Percentiles rank a stretch among this genome's conserved stretches.
phyloP scores from a whole-genome alignment of 78 protist species.

The Dictyostelium firmibasis region DNA sequence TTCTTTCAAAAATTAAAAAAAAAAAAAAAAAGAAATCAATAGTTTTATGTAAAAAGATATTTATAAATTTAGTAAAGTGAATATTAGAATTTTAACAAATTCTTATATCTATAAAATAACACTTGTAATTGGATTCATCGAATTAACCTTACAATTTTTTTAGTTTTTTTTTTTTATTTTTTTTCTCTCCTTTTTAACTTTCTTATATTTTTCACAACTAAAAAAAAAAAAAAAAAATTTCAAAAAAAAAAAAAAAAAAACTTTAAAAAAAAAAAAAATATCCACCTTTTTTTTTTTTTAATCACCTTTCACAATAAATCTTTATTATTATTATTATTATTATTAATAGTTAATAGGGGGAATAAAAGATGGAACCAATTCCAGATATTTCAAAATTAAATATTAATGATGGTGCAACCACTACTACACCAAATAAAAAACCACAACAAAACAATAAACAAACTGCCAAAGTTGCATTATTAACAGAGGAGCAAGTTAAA shows the following conservation, averaged over 20 bases:
- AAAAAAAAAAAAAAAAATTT: not conserved
- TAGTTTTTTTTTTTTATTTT: not conserved
- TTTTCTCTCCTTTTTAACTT: no score
- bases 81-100: not conserved
- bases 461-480: not conserved
- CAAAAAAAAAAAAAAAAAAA: not conserved
- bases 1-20: no score
- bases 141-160: not conserved
- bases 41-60: not conserved
- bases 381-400: constrained; percentile 9
- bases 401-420: not conserved
- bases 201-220: not conserved
- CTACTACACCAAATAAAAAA: not conserved
- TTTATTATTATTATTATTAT: not conserved
- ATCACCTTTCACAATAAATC: no score
- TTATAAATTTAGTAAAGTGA: not conserved
- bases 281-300: not conserved
- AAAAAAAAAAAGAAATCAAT: not conserved
- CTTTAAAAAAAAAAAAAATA: not conserved
- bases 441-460: not conserved
- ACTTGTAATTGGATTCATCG: not conserved
- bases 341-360: not conserved
- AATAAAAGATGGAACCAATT: constrained; percentile 11
- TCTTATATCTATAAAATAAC: not conserved
- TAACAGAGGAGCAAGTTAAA: constrained; percentile 7